Conservation (phyloP, 129 eudicot genomes). For the Oenanthe sinensis region DNA sequence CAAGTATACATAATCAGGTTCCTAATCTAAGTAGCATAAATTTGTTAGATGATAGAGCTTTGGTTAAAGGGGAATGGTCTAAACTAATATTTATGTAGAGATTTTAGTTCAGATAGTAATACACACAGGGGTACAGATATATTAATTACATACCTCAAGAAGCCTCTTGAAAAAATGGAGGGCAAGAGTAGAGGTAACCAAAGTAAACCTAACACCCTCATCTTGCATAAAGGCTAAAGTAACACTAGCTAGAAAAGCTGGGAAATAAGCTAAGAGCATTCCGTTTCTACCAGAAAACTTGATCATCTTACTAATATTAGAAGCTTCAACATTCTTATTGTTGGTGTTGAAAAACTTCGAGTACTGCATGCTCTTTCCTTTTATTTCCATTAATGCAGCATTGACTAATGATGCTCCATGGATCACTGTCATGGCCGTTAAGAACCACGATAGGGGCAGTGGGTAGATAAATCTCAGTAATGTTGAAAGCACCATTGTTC, state of each 20-base stretch:
- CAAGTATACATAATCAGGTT: no score
- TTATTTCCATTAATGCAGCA: conserved; percentile 26
- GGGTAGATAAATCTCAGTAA: conserved; percentile 18
- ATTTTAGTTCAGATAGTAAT: no score
- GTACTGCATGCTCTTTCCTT: conserved; percentile 30
- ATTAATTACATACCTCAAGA: conserved; percentile 38
- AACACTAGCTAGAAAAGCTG: conserved; percentile 30
- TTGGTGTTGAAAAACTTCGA: conserved; percentile 19
- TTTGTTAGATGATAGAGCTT: no score
- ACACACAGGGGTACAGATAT: no score
- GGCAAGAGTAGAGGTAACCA: conserved; percentile 45
- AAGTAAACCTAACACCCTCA: conserved; percentile 34
- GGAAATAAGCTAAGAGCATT: conserved; percentile 24
- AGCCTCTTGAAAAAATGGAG: conserved; percentile 59
- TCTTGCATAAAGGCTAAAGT: conserved; percentile 22
- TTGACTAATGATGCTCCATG: conserved; percentile 5
- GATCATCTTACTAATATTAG: not conserved
- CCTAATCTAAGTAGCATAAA: no score
- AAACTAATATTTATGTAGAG: no score
- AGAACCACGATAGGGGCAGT: conserved; percentile 21
- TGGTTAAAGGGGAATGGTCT: no score
- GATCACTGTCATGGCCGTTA: conserved; percentile 24
- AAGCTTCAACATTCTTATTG: conserved; percentile 8
- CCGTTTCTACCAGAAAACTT: conserved; percentile 29
- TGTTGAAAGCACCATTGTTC: conserved; percentile 5